phyloP scores from a whole-genome alignment of 2,329 filamentous ascomycete species.

The Lachnellula arida region DNA sequence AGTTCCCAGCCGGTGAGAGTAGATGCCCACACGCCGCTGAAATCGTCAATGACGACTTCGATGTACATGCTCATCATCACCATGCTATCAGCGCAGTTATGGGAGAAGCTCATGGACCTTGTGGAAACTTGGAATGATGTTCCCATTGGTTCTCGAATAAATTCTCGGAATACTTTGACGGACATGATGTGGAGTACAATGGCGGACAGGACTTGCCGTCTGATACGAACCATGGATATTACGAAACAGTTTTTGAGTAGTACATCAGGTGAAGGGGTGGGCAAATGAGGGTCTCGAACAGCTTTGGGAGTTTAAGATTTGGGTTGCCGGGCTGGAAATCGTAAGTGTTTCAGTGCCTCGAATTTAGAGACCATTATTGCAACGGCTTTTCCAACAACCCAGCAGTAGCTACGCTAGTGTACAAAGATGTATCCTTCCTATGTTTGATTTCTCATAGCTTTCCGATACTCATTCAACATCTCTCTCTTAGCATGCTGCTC shows the following conservation, averaged over 20 bases:
- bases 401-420: no score
- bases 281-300: background rate
- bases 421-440: no score
- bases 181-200: background rate
- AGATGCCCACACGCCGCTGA: constrained; percentile 1
- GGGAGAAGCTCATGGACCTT: background rate
- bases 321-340: no score
- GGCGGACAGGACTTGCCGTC: background rate
- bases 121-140: constrained; percentile 6
- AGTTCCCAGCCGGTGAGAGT: background rate
- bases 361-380: no score
- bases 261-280: background rate
- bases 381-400: no score
- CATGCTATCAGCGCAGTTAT: constrained; percentile 3
- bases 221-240: background rate
- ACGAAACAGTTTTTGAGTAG: background rate
- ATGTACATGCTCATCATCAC: constrained; percentile 11
- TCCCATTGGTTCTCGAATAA: background rate
- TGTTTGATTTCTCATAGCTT: no score
- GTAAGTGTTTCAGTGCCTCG: no score
- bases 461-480: no score
- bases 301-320: background rate
- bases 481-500: no score
- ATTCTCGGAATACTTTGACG: background rate
- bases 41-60: background rate